Evolutionary conservation across 2,329 filamentous ascomycete genomes (phyloP).

Genomic region (Fusarium sublunatum): DNA sequence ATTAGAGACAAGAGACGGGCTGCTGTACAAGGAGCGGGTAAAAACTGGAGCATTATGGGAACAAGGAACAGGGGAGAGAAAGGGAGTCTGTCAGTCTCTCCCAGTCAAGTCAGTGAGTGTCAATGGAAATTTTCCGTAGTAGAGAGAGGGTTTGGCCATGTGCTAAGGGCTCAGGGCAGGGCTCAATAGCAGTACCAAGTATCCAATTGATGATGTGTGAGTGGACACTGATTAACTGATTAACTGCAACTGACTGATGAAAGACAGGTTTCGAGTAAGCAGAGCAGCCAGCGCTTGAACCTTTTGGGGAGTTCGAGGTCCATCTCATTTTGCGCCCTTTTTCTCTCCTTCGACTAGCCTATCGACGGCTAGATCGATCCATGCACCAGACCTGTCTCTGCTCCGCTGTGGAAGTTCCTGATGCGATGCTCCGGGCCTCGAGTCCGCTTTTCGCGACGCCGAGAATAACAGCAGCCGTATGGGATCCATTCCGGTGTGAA

Average conservation of each 20-base stretch:
- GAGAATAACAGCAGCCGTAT: conserved; percentile 25
- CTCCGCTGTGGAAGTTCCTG: conserved; percentile 18
- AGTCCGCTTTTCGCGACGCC: conserved; percentile 30
- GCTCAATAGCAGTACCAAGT: conserved; percentile 16
- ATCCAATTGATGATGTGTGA: conserved; percentile 35
- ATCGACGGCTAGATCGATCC: conserved; percentile 42
- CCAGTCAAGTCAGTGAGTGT: conserved; percentile 1
- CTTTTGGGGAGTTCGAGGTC: conserved; percentile 16
- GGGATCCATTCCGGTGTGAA: conserved; percentile 34
- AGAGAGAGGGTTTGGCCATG: conserved; percentile 25
- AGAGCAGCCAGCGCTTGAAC: conserved; percentile 21
- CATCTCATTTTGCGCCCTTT: conserved; percentile 28
- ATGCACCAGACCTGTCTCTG: conserved; percentile 28
- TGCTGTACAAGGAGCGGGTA: conserved; percentile 47
- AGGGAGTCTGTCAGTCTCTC: conserved; percentile 11
- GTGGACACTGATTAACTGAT: conserved; percentile 24
- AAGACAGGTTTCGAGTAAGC: conserved; percentile 24
- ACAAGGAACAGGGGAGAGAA: conserved; percentile 15
- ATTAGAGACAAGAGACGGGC: conserved; percentile 38
- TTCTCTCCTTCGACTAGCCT: conserved; percentile 19
- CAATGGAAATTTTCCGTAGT: conserved; percentile 42
- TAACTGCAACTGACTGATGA: conserved; percentile 11
- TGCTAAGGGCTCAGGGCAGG: conserved; percentile 41
- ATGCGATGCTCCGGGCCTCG: conserved; percentile 30
- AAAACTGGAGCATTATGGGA: conserved; percentile 36